A percentile compares a stretch with the other conserved stretches of the same genome.
These are phyloP conservation scores for Agarophyton chilense DNA, from an alignment of 23 red algal species.

Conservation along the genomic window DNA sequence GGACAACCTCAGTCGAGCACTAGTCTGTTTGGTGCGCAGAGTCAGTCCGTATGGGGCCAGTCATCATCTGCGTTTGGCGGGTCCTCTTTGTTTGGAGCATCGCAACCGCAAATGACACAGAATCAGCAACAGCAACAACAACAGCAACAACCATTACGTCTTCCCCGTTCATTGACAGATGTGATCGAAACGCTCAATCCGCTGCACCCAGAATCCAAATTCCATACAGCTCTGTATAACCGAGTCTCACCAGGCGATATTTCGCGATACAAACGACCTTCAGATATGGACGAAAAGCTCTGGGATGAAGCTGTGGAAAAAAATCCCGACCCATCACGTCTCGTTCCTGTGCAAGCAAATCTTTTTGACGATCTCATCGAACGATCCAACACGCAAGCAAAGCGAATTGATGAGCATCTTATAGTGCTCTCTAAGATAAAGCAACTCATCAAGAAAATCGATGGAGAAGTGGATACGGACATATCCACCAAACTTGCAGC, in stretches of 20 bases:
- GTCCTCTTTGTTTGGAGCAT: conserved; percentile 35
- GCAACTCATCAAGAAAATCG: conserved; percentile 46
- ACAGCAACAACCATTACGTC: conserved; percentile 41
- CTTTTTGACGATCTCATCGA: conserved; percentile 80
- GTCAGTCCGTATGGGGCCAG: conserved; percentile 26
- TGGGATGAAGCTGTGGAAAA: conserved; percentile 60
- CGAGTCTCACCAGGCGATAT: conserved; percentile 28
- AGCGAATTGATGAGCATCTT: conserved; percentile 61
- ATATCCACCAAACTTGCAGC: conserved; percentile 62
- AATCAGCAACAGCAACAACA: conserved; percentile 58
- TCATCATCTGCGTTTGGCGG: conserved; percentile 19
- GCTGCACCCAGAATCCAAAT: conserved; percentile 27
- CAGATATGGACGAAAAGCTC: conserved; percentile 55
- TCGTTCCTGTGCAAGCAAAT: conserved; percentile 82
- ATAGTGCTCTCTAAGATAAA: conserved; percentile 43
- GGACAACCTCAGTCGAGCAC: conserved; percentile 21
- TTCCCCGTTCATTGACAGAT: conserved; percentile 41
- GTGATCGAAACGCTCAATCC: conserved; percentile 66
- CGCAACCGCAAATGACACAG: conserved; percentile 38
- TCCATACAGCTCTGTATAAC: conserved; percentile 77
- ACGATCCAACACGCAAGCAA: conserved; percentile 49
- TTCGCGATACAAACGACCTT: conserved; percentile 45
- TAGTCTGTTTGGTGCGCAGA: conserved; percentile 29
- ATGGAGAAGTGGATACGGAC: conserved; percentile 51
- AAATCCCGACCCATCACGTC: conserved; percentile 76